These are phyloP conservation scores for Mycena leptocephala DNA, from an alignment of 768 basidiomycete species.

Conservation along the genomic window DNA sequence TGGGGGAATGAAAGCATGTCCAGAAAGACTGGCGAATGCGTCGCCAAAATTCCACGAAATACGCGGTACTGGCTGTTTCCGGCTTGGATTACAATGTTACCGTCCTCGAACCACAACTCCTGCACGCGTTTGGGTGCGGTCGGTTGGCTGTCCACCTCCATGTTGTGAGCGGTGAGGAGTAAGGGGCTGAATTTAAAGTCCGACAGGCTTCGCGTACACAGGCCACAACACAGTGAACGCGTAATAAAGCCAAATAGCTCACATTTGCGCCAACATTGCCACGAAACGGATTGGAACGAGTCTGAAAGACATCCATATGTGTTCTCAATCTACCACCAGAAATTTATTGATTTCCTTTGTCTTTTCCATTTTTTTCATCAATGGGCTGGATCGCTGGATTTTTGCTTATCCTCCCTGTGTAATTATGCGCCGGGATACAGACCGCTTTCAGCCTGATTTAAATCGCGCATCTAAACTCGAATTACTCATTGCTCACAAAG, in stretches of 20 bases:
- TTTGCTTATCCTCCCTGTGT: too few relatives aligned
- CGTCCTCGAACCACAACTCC: not conserved
- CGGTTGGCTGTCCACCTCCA: not conserved
- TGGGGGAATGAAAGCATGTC: not conserved
- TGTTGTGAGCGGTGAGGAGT: not conserved
- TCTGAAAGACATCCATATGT: too few relatives aligned
- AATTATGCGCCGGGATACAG: too few relatives aligned
- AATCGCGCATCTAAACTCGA: too few relatives aligned
- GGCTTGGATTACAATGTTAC: not conserved
- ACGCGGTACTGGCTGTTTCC: slow-evolving; percentile 3
- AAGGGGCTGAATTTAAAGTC: not conserved
- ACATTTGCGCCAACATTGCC: too few relatives aligned
- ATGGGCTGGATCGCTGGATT: too few relatives aligned
- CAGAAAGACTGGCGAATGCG: not conserved
- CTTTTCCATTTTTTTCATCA: too few relatives aligned
- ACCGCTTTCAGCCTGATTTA: too few relatives aligned
- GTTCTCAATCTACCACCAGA: too few relatives aligned
- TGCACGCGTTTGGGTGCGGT: not conserved
- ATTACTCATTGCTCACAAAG: too few relatives aligned
- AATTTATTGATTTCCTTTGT: too few relatives aligned
- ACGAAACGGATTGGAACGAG: too few relatives aligned
- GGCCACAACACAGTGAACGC: not conserved
- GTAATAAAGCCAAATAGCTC: not conserved
- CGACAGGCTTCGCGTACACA: slow-evolving; percentile 8
- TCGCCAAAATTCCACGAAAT: not conserved